These are phyloP conservation scores for Colletotrichum limetticola DNA, from an alignment of 2,329 filamentous ascomycete genomes.

Conservation along the genomic window DNA sequence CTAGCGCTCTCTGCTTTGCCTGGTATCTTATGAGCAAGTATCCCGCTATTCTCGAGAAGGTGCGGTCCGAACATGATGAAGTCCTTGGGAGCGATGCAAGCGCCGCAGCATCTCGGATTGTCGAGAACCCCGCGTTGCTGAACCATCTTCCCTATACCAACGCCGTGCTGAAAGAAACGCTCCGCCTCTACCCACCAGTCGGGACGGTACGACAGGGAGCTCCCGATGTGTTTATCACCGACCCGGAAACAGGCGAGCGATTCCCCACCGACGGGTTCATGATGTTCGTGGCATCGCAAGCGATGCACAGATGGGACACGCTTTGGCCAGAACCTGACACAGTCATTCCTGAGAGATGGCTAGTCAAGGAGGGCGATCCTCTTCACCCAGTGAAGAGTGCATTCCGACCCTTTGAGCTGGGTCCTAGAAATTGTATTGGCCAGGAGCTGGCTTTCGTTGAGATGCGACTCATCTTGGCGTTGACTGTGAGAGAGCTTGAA, in stretches of 20 bases:
- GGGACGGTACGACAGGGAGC: constrained; percentile 50
- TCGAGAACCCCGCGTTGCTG: constrained; percentile 54
- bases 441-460: constrained; percentile 67
- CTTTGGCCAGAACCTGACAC: constrained; percentile 51
- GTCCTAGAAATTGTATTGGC: constrained; percentile 64
- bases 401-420: constrained; percentile 65
- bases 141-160: constrained; percentile 62
- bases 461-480: constrained; percentile 58
- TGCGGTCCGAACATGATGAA: constrained; percentile 46
- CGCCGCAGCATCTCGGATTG: constrained; percentile 50
- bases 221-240: constrained; percentile 48
- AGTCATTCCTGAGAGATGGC: constrained; percentile 57
- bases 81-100: constrained; percentile 57
- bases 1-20: constrained; percentile 40
- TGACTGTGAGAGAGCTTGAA: constrained; percentile 61
- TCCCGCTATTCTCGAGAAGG: constrained; percentile 37
- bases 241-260: constrained; percentile 53
- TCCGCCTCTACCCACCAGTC: constrained; percentile 62
- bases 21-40: constrained; percentile 39
- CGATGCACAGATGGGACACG: constrained; percentile 43
- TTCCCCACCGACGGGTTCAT: constrained; percentile 52
- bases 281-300: constrained; percentile 36
- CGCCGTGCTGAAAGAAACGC: constrained; percentile 63
- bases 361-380: constrained; percentile 44
- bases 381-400: constrained; percentile 54